These are phyloP conservation scores for Alternaria alternata DNA, from an alignment of 2,329 filamentous ascomycete genomes.

Conservation along the genomic window DNA sequence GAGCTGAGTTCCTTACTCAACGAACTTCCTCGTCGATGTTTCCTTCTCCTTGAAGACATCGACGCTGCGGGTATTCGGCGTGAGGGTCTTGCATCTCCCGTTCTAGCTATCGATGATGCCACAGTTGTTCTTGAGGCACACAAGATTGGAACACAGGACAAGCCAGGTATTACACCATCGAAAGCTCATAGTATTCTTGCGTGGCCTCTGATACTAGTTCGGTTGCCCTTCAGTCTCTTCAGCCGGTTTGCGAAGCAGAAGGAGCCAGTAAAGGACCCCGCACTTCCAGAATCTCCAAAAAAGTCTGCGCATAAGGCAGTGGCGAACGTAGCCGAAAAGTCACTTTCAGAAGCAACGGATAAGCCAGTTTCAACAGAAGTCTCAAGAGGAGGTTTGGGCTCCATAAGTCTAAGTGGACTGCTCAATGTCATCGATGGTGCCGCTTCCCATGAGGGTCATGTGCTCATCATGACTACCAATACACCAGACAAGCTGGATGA, in stretches of 20 bases:
- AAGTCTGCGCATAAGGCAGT: background rate
- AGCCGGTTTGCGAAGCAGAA: background rate
- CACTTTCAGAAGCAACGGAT: background rate
- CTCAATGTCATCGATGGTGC: slow-evolving; percentile 87
- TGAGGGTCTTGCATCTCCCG: background rate
- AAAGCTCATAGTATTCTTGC: background rate
- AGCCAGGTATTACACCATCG: background rate
- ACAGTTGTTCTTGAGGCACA: background rate
- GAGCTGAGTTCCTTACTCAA: slow-evolving; percentile 61
- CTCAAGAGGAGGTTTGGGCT: slow-evolving; percentile 14
- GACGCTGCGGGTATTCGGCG: slow-evolving; percentile 55
- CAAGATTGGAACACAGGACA: background rate
- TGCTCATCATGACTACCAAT: slow-evolving; percentile 86
- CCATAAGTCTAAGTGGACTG: slow-evolving; percentile 78
- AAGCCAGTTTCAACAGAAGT: background rate
- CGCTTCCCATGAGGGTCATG: slow-evolving; percentile 77
- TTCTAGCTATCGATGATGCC: background rate
- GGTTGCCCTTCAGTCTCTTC: background rate
- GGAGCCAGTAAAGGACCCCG: too few species aligned
- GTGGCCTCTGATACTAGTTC: background rate
- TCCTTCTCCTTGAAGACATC: slow-evolving; percentile 59
- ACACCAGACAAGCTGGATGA: slow-evolving; percentile 75
- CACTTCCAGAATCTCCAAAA: background rate
- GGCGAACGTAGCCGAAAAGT: background rate
- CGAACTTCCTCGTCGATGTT: slow-evolving; percentile 53